phyloP scores from a whole-genome alignment of 805 yeast species.

The Priceomyces fermenticarens region DNA sequence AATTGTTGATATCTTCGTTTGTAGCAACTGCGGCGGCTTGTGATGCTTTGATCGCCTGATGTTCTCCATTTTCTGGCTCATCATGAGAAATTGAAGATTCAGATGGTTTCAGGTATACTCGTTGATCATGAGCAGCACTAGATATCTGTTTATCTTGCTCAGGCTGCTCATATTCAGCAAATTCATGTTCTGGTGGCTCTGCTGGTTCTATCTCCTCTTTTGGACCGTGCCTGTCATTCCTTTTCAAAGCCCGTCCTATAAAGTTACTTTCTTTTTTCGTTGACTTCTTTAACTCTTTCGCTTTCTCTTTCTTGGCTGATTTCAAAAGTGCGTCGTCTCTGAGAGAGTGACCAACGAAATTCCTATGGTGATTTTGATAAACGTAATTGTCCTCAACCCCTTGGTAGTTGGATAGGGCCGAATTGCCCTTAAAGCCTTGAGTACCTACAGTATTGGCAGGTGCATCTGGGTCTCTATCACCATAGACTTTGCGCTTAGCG shows the following conservation, averaged over 20 bases:
- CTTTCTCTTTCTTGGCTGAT: conserved; percentile 20
- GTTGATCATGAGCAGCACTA: background rate
- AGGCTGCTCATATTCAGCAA: background rate
- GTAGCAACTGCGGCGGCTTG: conserved; percentile 1
- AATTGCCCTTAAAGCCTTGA: background rate
- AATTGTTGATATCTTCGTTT: background rate
- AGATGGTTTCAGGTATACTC: background rate
- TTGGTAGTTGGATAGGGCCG: conserved; percentile 1
- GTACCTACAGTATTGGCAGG: background rate
- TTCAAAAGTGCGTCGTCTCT: conserved; percentile 14
- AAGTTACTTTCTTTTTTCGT: conserved; percentile 1
- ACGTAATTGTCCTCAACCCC: conserved; percentile 18
- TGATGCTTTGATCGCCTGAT: conserved; percentile 1
- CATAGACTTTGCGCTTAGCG: conserved; percentile 57
- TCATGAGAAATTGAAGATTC: background rate
- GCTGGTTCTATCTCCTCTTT: too few relatives aligned
- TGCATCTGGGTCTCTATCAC: conserved; percentile 20
- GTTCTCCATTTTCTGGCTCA: background rate
- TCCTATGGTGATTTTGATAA: conserved; percentile 31
- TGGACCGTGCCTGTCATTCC: too few relatives aligned
- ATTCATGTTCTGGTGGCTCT: background rate
- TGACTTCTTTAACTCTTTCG: conserved; percentile 20
- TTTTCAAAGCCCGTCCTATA: too few relatives aligned
- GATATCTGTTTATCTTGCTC: background rate
- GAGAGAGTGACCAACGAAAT: conserved; percentile 30